Evolutionary conservation across 2,329 filamentous ascomycete genomes (phyloP).

Genomic region (Penicillium aurantiogriseum): DNA sequence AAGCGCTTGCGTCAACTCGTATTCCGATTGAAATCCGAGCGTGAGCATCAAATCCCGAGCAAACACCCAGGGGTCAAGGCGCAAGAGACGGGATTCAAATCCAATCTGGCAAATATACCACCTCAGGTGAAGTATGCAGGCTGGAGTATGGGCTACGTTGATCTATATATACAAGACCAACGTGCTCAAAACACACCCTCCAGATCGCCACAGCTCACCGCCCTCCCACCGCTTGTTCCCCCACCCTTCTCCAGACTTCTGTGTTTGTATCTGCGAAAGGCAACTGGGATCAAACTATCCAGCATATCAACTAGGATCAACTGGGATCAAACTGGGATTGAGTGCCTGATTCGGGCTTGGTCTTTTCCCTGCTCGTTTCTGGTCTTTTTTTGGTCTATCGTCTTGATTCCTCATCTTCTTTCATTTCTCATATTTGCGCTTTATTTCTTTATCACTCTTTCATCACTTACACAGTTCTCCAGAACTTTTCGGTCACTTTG

Average conservation of each 20-base stretch:
- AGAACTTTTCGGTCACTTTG: background rate
- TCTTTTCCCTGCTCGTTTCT: conserved; percentile 4
- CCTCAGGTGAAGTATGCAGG: background rate
- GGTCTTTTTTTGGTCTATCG: background rate
- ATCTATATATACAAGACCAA: background rate
- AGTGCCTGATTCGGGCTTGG: conserved; percentile 13
- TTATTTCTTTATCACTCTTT: background rate
- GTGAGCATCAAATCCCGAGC: conserved; percentile 1
- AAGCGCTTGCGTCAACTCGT: conserved; percentile 14
- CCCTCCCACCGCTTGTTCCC: conserved; percentile 22
- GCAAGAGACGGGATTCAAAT: background rate
- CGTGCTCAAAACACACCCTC: background rate
- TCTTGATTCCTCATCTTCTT: background rate
- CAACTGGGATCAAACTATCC: background rate
- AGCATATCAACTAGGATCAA: background rate
- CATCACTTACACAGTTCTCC: conserved; percentile 12
- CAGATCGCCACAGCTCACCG: conserved; percentile 15
- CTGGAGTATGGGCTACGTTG: background rate
- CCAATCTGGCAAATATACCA: background rate
- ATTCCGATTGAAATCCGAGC: conserved; percentile 18
- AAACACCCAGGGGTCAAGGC: conserved; percentile 7
- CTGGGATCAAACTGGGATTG: background rate
- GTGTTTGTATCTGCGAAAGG: background rate
- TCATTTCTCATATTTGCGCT: conserved; percentile 3
- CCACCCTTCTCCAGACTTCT: conserved; percentile 5